A percentile compares a stretch with the other conserved stretches of the same genome.
phyloP scores from a whole-genome alignment of 2,329 filamentous ascomycete genomes.

The Berkeleyomyces rouxiae region DNA sequence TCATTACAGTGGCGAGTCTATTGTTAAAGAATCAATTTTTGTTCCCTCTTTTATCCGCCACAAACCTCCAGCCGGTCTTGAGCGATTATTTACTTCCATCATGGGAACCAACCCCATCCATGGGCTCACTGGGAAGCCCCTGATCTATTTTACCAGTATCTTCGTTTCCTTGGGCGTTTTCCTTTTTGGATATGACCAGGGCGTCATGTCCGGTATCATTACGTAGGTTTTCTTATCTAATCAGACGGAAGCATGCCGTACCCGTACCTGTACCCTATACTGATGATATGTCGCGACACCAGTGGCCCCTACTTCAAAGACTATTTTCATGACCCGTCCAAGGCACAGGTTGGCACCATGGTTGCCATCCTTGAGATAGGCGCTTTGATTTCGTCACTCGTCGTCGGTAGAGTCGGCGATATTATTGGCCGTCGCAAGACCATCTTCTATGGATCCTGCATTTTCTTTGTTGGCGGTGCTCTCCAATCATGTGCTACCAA shows the following conservation, averaged over 20 bases:
- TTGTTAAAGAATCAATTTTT: constrained; percentile 62
- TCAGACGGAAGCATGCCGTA: background rate
- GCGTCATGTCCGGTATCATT: constrained; percentile 66
- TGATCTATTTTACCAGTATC: constrained; percentile 94
- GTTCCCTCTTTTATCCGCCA: constrained; percentile 50
- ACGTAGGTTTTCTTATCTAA: constrained; percentile 31
- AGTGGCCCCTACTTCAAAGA: constrained; percentile 78
- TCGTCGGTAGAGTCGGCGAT: constrained; percentile 79
- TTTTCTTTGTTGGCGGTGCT: constrained; percentile 73
- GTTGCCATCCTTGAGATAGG: constrained; percentile 92
- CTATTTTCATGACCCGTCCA: constrained; percentile 80
- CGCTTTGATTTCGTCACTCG: constrained; percentile 74
- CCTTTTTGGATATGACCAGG: constrained; percentile 78
- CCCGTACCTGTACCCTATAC: background rate
- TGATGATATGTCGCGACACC: background rate
- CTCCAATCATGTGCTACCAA: constrained; percentile 67
- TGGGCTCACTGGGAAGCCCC: constrained; percentile 86
- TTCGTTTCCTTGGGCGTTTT: constrained; percentile 78
- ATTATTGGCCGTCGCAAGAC: constrained; percentile 77
- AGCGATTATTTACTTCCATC: constrained; percentile 61
- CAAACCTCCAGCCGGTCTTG: constrained; percentile 44
- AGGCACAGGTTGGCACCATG: constrained; percentile 85
- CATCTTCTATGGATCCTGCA: constrained; percentile 81
- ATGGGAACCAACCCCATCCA: constrained; percentile 73
- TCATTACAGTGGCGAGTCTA: constrained; percentile 18